A percentile compares a stretch with the other conserved stretches of the same genome.
Evolutionary conservation across 1,284 basidiomycete species (phyloP).

Genomic region (Sanghuangporus sanghuang): DNA sequence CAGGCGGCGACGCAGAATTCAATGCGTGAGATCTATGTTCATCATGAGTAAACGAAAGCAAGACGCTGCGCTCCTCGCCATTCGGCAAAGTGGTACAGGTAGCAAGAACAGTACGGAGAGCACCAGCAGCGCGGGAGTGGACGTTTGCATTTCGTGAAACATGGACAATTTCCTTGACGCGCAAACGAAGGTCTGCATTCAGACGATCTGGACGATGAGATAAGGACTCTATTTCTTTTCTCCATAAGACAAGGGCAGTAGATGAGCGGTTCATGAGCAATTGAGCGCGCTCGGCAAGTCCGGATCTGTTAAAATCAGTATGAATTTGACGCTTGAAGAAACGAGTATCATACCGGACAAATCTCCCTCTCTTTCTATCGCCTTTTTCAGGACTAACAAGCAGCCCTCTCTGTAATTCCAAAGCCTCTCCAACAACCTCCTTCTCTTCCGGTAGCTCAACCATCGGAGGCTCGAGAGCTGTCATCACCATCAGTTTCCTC

Average conservation of each 20-base stretch:
- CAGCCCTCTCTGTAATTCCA: constrained; percentile 33
- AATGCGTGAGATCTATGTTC: constrained; percentile 17
- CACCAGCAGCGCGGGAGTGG: constrained; percentile 1
- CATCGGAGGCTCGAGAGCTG: neutral
- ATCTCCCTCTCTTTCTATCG: constrained; percentile 30
- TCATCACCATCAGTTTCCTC: constrained; percentile 8
- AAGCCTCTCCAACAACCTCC: neutral
- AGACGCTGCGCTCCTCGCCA: constrained; percentile 26
- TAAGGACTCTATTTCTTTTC: constrained; percentile 36
- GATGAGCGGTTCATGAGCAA: constrained; percentile 34
- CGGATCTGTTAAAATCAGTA: constrained; percentile 32
- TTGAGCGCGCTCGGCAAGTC: constrained; percentile 43
- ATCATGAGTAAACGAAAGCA: constrained; percentile 25
- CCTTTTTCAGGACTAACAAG: constrained; percentile 41
- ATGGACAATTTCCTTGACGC: constrained; percentile 31
- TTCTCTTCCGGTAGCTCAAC: neutral
- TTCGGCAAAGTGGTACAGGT: constrained; percentile 1
- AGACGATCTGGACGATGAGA: constrained; percentile 5
- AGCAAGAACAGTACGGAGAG: constrained; percentile 8
- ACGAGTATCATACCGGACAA: constrained; percentile 26
- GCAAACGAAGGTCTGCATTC: constrained; percentile 31
- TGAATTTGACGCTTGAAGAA: neutral
- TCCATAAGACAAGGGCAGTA: constrained; percentile 45
- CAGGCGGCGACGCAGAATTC: constrained; percentile 21
- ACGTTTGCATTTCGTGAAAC: constrained; percentile 9